Conservation (phyloP, 148 eudicot genomes). For the Heliosperma pusillum region DNA sequence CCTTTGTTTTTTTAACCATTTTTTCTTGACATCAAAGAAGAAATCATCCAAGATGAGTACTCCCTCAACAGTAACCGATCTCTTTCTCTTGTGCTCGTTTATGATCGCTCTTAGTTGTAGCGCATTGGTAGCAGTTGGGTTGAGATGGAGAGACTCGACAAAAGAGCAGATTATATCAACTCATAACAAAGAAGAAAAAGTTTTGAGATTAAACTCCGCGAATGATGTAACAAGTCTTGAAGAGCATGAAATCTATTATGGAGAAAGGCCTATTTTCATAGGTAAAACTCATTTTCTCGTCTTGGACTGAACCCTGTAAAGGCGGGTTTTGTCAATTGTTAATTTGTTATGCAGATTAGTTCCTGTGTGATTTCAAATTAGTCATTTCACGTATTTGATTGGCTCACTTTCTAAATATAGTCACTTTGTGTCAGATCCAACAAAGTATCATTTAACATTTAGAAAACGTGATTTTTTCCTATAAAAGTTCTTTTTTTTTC, state of each 20-base stretch:
- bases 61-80: slow-evolving; percentile 47
- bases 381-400: neutral
- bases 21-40: slow-evolving; percentile 28
- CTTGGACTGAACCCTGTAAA: too few species aligned
- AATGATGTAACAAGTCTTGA: slow-evolving; percentile 30
- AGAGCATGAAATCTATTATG: slow-evolving; percentile 60
- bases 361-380: too few species aligned
- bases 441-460: too few species aligned
- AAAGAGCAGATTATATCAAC: slow-evolving; percentile 20
- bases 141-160: slow-evolving; percentile 39
- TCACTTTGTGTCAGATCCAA: neutral
- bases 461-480: neutral
- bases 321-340: too few species aligned
- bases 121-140: slow-evolving; percentile 30
- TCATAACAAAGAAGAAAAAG: slow-evolving; percentile 24
- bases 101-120: slow-evolving; percentile 27
- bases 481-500: neutral
- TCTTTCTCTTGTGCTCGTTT: slow-evolving; percentile 51
- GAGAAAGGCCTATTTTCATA: slow-evolving; percentile 54
- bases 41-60: slow-evolving; percentile 35
- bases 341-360: too few species aligned
- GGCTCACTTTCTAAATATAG: neutral
- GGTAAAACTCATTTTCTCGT: slow-evolving; percentile 38
- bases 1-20: slow-evolving; percentile 44
- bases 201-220: slow-evolving; percentile 20